Conservation (phyloP, 148 eudicot species). For the Spergularia bocconei region DNA sequence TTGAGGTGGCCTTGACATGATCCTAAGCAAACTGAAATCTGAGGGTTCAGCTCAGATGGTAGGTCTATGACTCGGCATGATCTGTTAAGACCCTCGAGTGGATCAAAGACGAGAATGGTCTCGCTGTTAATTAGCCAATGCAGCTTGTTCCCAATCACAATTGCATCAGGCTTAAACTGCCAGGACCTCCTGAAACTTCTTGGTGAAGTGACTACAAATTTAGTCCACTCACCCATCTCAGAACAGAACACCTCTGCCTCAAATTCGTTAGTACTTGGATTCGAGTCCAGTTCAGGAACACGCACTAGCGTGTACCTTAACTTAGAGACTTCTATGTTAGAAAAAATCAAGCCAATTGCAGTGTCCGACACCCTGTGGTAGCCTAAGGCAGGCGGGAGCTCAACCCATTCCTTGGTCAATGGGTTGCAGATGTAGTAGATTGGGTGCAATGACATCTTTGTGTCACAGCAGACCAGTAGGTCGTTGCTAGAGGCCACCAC, state of each 20-base stretch:
- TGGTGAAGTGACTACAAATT: not conserved
- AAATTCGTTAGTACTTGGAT: conserved; percentile 7
- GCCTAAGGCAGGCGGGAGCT: conserved; percentile 20
- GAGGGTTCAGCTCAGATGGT: conserved; percentile 18
- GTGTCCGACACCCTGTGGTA: conserved; percentile 26
- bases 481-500: conserved; percentile 29
- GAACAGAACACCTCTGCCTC: conserved; percentile 27
- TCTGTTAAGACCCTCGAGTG: not conserved
- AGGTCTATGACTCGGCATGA: conserved; percentile 16
- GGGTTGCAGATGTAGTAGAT: conserved; percentile 33
- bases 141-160: conserved; percentile 12
- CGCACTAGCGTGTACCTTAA: conserved; percentile 22
- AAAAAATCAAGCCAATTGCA: conserved; percentile 25
- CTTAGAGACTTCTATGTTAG: not conserved
- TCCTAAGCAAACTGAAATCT: conserved; percentile 24
- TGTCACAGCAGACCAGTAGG: conserved; percentile 25
- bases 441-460: conserved; percentile 13
- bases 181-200: conserved; percentile 24
- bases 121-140: conserved; percentile 34
- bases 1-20: conserved; percentile 19
- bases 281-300: conserved; percentile 20
- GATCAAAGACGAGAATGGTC: conserved; percentile 19
- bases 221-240: conserved; percentile 23
- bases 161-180: conserved; percentile 33
- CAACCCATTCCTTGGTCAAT: conserved; percentile 30